A percentile compares a stretch with the other conserved stretches of the same genome.
phyloP scores from a whole-genome alignment of 352 stramenopile species.

The Porosira glacialis region DNA sequence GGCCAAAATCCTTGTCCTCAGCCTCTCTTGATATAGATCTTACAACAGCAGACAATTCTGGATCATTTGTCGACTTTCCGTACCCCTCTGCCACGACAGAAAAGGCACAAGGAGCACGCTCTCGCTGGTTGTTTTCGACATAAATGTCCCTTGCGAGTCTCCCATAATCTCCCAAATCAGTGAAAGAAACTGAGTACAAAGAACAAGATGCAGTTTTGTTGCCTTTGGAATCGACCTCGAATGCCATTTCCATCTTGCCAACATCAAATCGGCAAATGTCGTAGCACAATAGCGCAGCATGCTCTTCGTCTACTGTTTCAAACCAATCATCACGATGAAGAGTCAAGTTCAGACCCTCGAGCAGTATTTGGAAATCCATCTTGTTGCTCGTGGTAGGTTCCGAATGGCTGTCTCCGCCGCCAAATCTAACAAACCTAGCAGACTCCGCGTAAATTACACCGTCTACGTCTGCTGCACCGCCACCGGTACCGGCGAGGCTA shows the following conservation, averaged over 20 bases:
- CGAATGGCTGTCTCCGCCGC: slow-evolving; percentile 32
- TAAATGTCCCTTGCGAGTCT: slow-evolving; percentile 45
- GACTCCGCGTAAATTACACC: slow-evolving; percentile 46
- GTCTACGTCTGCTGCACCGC: slow-evolving; percentile 5
- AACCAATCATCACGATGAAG: slow-evolving; percentile 59
- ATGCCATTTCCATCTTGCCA: slow-evolving; percentile 36
- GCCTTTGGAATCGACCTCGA: slow-evolving; percentile 21
- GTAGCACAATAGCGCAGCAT: slow-evolving; percentile 49
- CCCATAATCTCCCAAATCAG: slow-evolving; percentile 64
- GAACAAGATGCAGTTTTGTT: slow-evolving; percentile 47
- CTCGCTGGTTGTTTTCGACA: slow-evolving; percentile 15
- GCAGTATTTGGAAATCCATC: slow-evolving; percentile 18
- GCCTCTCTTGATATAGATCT: slow-evolving; percentile 6
- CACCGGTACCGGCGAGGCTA: slow-evolving; percentile 1
- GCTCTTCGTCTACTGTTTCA: slow-evolving; percentile 36
- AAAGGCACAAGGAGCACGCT: slow-evolving; percentile 55
- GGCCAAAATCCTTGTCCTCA: not conserved
- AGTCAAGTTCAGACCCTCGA: slow-evolving; percentile 49
- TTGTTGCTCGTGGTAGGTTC: not conserved
- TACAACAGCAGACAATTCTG: slow-evolving; percentile 54
- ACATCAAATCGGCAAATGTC: slow-evolving; percentile 58
- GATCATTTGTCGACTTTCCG: slow-evolving; percentile 29
- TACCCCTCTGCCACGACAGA: slow-evolving; percentile 62
- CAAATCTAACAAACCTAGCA: slow-evolving; percentile 68
- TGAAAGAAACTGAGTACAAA: slow-evolving; percentile 56